A percentile compares a stretch with the other conserved stretches of the same genome.
Evolutionary conservation across 441 rosid species (phyloP).

Genomic region (Rhodomyrtus psidioides): DNA sequence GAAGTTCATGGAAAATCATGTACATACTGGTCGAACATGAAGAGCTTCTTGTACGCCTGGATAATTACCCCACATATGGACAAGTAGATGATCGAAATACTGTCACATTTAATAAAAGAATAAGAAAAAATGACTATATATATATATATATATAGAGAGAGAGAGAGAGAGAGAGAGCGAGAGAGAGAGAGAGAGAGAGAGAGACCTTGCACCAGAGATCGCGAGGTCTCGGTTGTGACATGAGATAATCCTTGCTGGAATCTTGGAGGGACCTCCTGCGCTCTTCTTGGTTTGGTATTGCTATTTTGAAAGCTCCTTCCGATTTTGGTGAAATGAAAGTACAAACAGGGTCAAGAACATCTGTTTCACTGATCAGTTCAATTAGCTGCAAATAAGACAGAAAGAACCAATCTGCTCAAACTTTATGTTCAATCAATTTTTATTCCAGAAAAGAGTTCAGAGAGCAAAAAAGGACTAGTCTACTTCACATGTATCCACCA

Average conservation of each 20-base stretch:
- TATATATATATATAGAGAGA: no score
- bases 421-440: background rate
- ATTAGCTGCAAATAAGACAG: background rate
- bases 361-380: background rate
- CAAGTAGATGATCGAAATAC: background rate
- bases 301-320: background rate
- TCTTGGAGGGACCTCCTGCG: background rate
- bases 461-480: fast-evolving
- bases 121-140: no score
- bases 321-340: background rate
- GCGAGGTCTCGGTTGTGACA: background rate
- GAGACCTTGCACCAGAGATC: background rate
- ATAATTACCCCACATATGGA: background rate
- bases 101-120: background rate
- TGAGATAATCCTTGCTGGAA: background rate
- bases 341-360: background rate
- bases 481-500: background rate
- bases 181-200: background rate
- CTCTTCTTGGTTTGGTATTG: background rate
- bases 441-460: fast-evolving
- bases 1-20: fast-evolving
- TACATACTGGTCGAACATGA: background rate
- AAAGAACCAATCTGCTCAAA: background rate
- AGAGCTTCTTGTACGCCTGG: background rate
- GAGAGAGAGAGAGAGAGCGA: background rate